Evolutionary conservation across 192 early-diverging fungal genomes (phyloP).

Genomic region (Rhizophlyctis rosea): DNA sequence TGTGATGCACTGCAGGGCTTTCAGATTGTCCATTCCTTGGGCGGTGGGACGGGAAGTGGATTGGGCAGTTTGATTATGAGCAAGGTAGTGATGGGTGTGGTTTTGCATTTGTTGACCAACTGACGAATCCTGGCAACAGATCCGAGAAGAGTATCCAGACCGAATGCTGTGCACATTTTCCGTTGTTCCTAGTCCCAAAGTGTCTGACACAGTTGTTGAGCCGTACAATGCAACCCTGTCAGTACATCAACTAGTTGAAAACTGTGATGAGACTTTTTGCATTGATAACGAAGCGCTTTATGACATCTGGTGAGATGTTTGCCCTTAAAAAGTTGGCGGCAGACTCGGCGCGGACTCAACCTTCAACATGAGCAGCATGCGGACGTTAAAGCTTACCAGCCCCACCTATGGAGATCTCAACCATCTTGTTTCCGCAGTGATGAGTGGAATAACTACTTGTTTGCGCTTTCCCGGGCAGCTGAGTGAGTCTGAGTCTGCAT

Average conservation of each 20-base stretch:
- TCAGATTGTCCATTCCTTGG: conserved; percentile 96
- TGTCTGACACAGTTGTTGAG: conserved; percentile 98
- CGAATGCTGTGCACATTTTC: conserved; percentile 98
- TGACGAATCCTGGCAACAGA: conserved; percentile 29
- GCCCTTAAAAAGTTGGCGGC: neutral
- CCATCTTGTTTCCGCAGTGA: conserved; percentile 93
- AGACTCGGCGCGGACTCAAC: neutral
- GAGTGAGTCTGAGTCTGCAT: conserved; percentile 47
- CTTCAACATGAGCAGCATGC: conserved; percentile 34
- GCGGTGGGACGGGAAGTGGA: conserved; percentile 96
- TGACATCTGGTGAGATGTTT: conserved; percentile 84
- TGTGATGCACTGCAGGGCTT: conserved; percentile 98
- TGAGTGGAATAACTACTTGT: conserved; percentile 95
- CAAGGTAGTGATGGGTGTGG: conserved; percentile 52
- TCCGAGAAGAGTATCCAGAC: conserved; percentile 99
- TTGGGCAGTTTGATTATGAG: conserved; percentile 93
- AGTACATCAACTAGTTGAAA: conserved; percentile 97
- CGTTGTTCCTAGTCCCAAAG: conserved; percentile 95
- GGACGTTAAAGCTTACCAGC: conserved; percentile 91
- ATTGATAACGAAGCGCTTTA: conserved; percentile 99
- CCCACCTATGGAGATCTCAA: conserved; percentile 96
- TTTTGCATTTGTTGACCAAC: neutral
- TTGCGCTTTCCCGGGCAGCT: conserved; percentile 99
- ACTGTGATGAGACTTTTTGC: conserved; percentile 99
- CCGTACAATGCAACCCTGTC: conserved; percentile 98